Conservation (phyloP, 768 basidiomycete genomes). For the Lanmaoa pseudosensibilis region DNA sequence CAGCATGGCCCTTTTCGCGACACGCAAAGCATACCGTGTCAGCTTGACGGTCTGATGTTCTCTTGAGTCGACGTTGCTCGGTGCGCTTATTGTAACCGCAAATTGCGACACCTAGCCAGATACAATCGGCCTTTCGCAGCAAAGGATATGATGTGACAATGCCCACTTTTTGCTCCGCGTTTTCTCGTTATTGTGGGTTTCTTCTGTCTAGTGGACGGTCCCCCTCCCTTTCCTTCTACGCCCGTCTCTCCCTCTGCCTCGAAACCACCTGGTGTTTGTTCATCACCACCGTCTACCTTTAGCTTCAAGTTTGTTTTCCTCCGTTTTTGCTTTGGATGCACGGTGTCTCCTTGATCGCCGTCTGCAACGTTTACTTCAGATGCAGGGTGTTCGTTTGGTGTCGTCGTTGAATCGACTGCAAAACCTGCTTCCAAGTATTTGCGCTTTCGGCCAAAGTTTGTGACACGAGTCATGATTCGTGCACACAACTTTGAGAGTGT, state of each 20-base stretch:
- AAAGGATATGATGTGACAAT: not conserved
- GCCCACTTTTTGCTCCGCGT: constrained; percentile 28
- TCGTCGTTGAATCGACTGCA: not conserved
- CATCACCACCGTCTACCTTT: constrained; percentile 18
- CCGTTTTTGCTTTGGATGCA: constrained; percentile 56
- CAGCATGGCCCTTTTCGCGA: constrained; percentile 78
- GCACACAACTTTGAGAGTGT: not conserved
- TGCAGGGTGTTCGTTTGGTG: not conserved
- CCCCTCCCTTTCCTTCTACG: constrained; percentile 21
- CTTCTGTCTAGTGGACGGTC: constrained; percentile 20
- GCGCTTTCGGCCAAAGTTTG: constrained; percentile 72
- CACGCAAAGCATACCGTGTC: constrained; percentile 84
- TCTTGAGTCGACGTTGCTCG: constrained; percentile 65
- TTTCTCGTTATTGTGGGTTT: constrained; percentile 32
- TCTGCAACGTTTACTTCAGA: not conserved
- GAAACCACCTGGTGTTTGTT: constrained; percentile 1
- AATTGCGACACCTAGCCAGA: constrained; percentile 27
- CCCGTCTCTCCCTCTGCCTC: constrained; percentile 19
- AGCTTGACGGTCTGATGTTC: constrained; percentile 55
- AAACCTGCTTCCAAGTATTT: constrained; percentile 43
- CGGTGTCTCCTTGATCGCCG: constrained; percentile 11
- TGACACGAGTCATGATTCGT: constrained; percentile 65
- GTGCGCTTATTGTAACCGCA: constrained; percentile 33
- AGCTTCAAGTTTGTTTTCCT: constrained; percentile 52
- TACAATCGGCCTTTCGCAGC: constrained; percentile 11